These are phyloP conservation scores for Bothriochloa decipiens DNA, from an alignment of 176 grass and related monocot species.

Conservation along the genomic window DNA sequence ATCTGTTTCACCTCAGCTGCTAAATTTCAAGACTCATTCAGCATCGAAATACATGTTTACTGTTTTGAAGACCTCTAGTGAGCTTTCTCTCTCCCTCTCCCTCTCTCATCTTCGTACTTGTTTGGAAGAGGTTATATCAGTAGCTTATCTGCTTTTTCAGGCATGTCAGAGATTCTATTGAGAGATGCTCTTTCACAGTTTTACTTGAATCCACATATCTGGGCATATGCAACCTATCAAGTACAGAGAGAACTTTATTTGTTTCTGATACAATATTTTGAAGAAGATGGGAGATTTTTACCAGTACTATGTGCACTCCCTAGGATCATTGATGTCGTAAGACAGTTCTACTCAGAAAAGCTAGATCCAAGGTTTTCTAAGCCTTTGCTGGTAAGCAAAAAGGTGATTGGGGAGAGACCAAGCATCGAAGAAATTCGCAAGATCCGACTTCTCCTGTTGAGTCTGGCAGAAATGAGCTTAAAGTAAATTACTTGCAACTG, in stretches of 20 bases:
- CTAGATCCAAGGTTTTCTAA: slow-evolving; percentile 61
- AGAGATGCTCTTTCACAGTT: slow-evolving; percentile 86
- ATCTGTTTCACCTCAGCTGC: slow-evolving; percentile 69
- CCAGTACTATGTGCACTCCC: slow-evolving; percentile 78
- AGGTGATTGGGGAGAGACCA: slow-evolving; percentile 73
- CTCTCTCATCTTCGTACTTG: slow-evolving; percentile 37
- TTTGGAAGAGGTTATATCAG: slow-evolving; percentile 45
- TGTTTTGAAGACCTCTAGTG: slow-evolving; percentile 76
- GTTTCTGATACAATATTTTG: slow-evolving; percentile 94
- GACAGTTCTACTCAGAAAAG: slow-evolving; percentile 84
- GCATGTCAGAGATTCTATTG: slow-evolving; percentile 78
- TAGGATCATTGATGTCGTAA: slow-evolving; percentile 75
- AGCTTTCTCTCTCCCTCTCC: slow-evolving; percentile 20
- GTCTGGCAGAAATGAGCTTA: slow-evolving; percentile 93
- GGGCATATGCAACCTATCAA: slow-evolving; percentile 77
- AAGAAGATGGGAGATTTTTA: slow-evolving; percentile 63
- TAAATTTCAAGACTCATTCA: slow-evolving; percentile 85
- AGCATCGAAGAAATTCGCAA: slow-evolving; percentile 79
- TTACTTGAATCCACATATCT: slow-evolving; percentile 96
- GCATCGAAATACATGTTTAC: slow-evolving; percentile 87
- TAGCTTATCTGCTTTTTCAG: slow-evolving; percentile 52
- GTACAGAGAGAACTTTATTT: slow-evolving; percentile 90
- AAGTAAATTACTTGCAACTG: slow-evolving; percentile 62
- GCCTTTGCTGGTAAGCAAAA: slow-evolving; percentile 66
- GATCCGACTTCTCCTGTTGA: slow-evolving; percentile 87